phyloP scores from a whole-genome alignment of 495 filamentous ascomycete species.

The Pyrenula aspistea region DNA sequence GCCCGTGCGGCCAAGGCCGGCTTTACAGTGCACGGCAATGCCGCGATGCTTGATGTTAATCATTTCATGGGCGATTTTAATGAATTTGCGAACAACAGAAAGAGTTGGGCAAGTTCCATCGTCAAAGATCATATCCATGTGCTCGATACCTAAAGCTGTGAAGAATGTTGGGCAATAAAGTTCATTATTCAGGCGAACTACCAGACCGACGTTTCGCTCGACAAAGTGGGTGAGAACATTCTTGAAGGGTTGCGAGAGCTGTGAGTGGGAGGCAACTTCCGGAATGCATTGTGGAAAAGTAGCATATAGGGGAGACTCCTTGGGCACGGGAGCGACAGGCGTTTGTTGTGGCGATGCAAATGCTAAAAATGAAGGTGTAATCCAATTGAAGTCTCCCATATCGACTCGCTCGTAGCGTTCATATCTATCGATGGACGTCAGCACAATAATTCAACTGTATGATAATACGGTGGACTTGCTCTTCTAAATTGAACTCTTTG shows the following conservation, averaged over 20 bases:
- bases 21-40: conserved; percentile 97
- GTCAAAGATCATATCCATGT: conserved; percentile 98
- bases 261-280: conserved; percentile 44
- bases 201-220: conserved; percentile 75
- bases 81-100: conserved; percentile 76
- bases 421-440: conserved; percentile 41
- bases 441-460: background rate
- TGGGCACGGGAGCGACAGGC: conserved; percentile 56
- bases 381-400: conserved; percentile 99
- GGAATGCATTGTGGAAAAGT: conserved; percentile 56
- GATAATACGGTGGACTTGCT: conserved; percentile 39
- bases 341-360: conserved; percentile 88
- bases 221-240: conserved; percentile 87
- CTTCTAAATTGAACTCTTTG: conserved; percentile 83
- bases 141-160: conserved; percentile 83
- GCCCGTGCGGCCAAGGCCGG: conserved; percentile 88
- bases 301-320: conserved; percentile 57
- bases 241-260: conserved; percentile 74
- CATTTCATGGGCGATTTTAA: conserved; percentile 86
- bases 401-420: conserved; percentile 93
- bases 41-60: conserved; percentile 77
- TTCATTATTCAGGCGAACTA: conserved; percentile 89
- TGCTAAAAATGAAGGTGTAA: conserved; percentile 86
- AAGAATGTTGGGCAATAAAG: conserved; percentile 95
- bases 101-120: conserved; percentile 92